Percentiles rank a stretch among this genome's conserved stretches.
Conservation (phyloP, 495 filamentous ascomycete species). For the Amniculicola lignicola region DNA sequence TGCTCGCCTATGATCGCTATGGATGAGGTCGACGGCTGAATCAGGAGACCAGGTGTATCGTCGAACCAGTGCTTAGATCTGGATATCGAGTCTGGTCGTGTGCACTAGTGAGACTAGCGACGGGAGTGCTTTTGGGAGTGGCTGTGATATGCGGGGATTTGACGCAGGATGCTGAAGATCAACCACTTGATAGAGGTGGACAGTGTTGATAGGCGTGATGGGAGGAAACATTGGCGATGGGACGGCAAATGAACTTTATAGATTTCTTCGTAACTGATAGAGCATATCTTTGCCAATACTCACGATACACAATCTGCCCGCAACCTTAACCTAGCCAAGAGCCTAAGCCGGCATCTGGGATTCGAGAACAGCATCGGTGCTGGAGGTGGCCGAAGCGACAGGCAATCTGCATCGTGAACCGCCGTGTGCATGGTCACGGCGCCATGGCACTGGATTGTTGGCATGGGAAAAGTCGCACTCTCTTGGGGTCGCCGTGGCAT, state of each 20-base stretch:
- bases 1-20: constrained; percentile 2
- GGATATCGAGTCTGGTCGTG: constrained; percentile 11
- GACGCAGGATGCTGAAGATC: constrained; percentile 19
- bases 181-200: not conserved
- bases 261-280: not conserved
- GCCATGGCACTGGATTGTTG: constrained; percentile 10
- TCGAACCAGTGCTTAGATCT: not conserved
- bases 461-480: not conserved
- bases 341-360: not conserved
- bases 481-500: not conserved
- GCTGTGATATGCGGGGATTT: constrained; percentile 26
- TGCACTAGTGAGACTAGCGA: constrained; percentile 10
- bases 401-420: constrained; percentile 25
- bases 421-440: constrained; percentile 12
- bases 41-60: constrained; percentile 11
- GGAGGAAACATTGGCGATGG: not conserved
- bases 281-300: constrained; percentile 29
- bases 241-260: not conserved
- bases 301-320: constrained; percentile 20
- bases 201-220: not conserved
- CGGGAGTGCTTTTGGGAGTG: constrained; percentile 21
- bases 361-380: not conserved
- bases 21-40: constrained; percentile 5
- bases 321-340: constrained; percentile 5
- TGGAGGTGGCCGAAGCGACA: constrained; percentile 25